Base-by-base conservation (phyloP, 352 stramenopile species). In the Vaucheria bursata region DNA sequence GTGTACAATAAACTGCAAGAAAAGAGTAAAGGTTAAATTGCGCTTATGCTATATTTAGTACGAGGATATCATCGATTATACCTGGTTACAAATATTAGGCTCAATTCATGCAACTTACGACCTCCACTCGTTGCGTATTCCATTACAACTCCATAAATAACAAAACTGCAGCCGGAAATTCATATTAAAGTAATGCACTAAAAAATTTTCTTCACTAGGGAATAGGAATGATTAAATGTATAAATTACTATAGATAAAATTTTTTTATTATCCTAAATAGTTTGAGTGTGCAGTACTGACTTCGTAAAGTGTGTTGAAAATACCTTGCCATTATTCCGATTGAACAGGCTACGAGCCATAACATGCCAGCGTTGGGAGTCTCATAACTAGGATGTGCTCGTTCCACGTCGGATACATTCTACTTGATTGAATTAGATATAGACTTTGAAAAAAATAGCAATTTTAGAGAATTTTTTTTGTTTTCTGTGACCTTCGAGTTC, bases 1-100 rank as follows among this genome's bases (percentile, higher is more conserved):
- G 88, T 91, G 79, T 94, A 94, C 49, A 94, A 74, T 31, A 81
- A 38, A 4, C 75, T 72, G 65, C 65, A 40, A 50, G 5, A 50
- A 5, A n/a, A n/a, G n/a, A n/a, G n/a, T n/a, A n/a, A n/a, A n/a
- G n/a, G n/a, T n/a, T n/a, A n/a, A n/a, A n/a, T n/a, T n/a, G n/a
- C n/a, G n/a, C n/a, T n/a, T n/a, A n/a, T n/a, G n/a, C n/a, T n/a
- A n/a, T n/a, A n/a, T n/a, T n/a, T 50, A 50, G 5, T 12, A 50
- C 5, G 39, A 50, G 39, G 39, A 50, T 12, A 5, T 12, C 12
- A 12, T 5, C 5, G 5, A 50, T 5, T 12, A 38, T 38, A 72
- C 59, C 83, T 90, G 6, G 89, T 94, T 0, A 95, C 88, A 85
- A 95, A 93, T 1, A 95, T 86, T 75, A 95, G 90, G 68, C 80